These are phyloP conservation scores for Diaporthe amygdali DNA, from an alignment of 2,329 filamentous ascomycete species.

Conservation along the genomic window DNA sequence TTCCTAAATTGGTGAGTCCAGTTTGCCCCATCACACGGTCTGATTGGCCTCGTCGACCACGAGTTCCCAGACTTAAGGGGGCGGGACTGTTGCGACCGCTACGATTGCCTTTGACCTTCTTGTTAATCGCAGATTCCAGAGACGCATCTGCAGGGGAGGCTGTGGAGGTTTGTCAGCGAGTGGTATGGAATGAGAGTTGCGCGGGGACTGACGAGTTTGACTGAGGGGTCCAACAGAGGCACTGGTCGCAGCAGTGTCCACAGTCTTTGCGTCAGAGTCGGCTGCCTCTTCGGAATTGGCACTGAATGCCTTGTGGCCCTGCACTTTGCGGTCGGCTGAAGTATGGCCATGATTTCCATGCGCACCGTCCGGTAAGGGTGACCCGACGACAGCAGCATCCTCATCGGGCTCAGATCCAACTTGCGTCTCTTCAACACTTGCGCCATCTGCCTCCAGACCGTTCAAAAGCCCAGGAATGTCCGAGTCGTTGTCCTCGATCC, in stretches of 20 bases:
- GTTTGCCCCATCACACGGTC: constrained; percentile 77
- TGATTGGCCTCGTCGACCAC: constrained; percentile 74
- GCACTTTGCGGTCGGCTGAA: neutral
- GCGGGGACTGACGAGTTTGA: constrained; percentile 32
- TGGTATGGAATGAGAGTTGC: neutral
- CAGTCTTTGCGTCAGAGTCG: constrained; percentile 21
- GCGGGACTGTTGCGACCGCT: constrained; percentile 75
- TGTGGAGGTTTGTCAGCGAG: neutral
- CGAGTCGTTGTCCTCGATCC: neutral
- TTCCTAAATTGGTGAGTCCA: constrained; percentile 88
- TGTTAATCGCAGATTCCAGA: neutral
- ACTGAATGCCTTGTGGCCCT: constrained; percentile 11
- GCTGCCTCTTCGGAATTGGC: constrained; percentile 22
- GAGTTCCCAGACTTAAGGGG: constrained; percentile 65
- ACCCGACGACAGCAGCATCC: neutral
- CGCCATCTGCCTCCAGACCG: constrained; percentile 12
- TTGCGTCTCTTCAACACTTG: constrained; percentile 21
- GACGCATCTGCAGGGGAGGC: constrained; percentile 29
- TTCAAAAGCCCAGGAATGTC: neutral
- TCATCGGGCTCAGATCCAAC: constrained; percentile 19
- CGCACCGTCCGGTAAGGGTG: neutral
- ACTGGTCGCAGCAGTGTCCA: constrained; percentile 25
- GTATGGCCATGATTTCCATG: neutral
- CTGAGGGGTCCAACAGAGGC: constrained; percentile 27
- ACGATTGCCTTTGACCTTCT: constrained; percentile 40